Conservation (phyloP, 2,329 filamentous ascomycete species). For the Xylaria sp. region DNA sequence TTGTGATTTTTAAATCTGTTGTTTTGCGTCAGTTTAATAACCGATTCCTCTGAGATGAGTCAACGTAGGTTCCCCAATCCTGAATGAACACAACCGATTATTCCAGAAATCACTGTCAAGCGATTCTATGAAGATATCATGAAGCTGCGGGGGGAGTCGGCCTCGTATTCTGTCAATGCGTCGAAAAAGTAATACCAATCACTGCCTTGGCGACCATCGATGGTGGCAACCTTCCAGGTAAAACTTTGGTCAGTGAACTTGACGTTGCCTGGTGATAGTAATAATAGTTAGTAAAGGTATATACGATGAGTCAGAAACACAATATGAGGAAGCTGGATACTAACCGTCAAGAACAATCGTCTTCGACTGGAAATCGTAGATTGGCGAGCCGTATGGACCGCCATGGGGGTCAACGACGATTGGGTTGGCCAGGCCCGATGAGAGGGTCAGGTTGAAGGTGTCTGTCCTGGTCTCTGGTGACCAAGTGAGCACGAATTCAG, state of each 20-base stretch:
- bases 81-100: background rate
- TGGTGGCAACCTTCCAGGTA: slow-evolving; percentile 2
- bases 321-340: background rate
- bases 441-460: slow-evolving; percentile 6
- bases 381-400: background rate
- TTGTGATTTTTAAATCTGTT: no score
- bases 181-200: slow-evolving; percentile 7
- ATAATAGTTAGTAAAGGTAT: background rate
- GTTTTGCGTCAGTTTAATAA: no score
- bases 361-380: background rate
- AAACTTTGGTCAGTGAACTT: background rate
- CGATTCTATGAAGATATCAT: background rate
- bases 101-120: background rate
- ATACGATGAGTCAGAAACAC: background rate
- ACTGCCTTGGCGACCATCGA: background rate
- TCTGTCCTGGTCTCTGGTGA: background rate
- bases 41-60: background rate
- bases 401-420: slow-evolving; percentile 4
- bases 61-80: background rate
- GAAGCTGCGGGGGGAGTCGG: background rate
- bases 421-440: background rate
- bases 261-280: background rate
- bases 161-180: no score
- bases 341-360: background rate
- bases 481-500: slow-evolving; percentile 16